Conservation (phyloP, 768 basidiomycete genomes). For the Gyrodon lividus region DNA sequence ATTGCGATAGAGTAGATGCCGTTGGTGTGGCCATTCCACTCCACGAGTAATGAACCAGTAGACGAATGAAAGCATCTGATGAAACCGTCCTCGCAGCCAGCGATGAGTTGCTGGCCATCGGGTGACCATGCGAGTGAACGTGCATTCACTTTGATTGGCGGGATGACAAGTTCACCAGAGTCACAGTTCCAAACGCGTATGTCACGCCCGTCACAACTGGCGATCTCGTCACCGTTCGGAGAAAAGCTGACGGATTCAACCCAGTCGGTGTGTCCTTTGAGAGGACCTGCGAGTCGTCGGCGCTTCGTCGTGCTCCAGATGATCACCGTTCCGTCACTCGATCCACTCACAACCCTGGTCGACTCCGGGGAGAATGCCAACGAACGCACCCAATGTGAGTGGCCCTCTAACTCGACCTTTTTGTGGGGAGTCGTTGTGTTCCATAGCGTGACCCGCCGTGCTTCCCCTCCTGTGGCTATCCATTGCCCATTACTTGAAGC, state of each 20-base stretch:
- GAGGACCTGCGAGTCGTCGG: slow-evolving; percentile 4
- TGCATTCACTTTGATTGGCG: slow-evolving; percentile 7
- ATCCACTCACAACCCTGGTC: slow-evolving; percentile 2
- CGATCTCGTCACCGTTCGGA: slow-evolving; percentile 16
- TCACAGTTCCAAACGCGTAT: slow-evolving; percentile 17
- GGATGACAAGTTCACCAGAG: neutral
- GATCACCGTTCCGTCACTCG: slow-evolving; percentile 13
- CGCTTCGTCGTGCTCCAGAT: slow-evolving; percentile 17
- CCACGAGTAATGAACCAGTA: neutral
- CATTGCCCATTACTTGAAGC: slow-evolving; percentile 9
- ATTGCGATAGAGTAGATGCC: slow-evolving; percentile 19
- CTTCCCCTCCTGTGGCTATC: slow-evolving; percentile 16
- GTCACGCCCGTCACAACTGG: slow-evolving; percentile 18
- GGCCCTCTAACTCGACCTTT: neutral
- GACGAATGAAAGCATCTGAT: slow-evolving; percentile 13
- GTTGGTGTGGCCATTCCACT: slow-evolving; percentile 16
- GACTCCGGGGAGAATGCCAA: no score
- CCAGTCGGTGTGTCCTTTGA: slow-evolving; percentile 7
- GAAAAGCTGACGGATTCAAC: slow-evolving; percentile 22
- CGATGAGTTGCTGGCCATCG: slow-evolving; percentile 13
- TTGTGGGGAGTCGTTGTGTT: neutral
- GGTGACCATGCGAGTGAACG: slow-evolving; percentile 25
- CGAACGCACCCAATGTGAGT: neutral
- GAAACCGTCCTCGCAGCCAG: slow-evolving; percentile 17
- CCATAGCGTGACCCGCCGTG: neutral